A percentile compares a stretch with the other conserved stretches of the same genome.
These are phyloP conservation scores for Hanseniaspora gamundiae DNA, from an alignment of 1,139 yeast species.

Conservation along the genomic window DNA sequence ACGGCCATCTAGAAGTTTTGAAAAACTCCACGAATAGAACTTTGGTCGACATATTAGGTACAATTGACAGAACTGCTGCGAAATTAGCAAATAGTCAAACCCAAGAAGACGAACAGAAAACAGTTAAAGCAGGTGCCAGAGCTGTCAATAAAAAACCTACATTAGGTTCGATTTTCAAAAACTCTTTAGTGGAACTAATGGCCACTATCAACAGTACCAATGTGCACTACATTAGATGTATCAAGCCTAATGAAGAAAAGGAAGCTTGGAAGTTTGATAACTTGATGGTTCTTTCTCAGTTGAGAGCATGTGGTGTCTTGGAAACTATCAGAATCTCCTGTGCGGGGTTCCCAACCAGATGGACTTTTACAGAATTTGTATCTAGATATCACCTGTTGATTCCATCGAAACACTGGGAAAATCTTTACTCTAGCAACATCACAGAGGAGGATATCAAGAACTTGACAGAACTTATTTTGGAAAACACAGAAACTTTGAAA, in stretches of 20 bases:
- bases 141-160: constrained; percentile 74
- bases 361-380: constrained; percentile 92
- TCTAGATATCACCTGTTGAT: constrained; percentile 77
- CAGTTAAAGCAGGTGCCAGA: constrained; percentile 19
- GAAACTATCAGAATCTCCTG: constrained; percentile 94
- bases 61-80: constrained; percentile 48
- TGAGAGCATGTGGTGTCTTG: constrained; percentile 96
- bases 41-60: constrained; percentile 48
- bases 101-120: constrained; percentile 23
- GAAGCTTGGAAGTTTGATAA: constrained; percentile 95
- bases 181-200: constrained; percentile 88
- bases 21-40: constrained; percentile 55
- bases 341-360: constrained; percentile 95
- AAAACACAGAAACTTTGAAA: constrained; percentile 46
- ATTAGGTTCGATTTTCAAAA: constrained; percentile 86
- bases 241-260: constrained; percentile 89
- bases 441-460: constrained; percentile 47
- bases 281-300: constrained; percentile 86
- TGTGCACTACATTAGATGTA: constrained; percentile 94
- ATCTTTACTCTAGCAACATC: constrained; percentile 42
- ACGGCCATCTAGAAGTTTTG: constrained; percentile 82
- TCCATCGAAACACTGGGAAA: constrained; percentile 57
- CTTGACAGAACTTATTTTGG: constrained; percentile 58
- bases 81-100: constrained; percentile 32
- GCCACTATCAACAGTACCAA: constrained; percentile 84